Base-by-base conservation (phyloP, 140 eudicot species). In the Anethum foeniculum region DNA sequence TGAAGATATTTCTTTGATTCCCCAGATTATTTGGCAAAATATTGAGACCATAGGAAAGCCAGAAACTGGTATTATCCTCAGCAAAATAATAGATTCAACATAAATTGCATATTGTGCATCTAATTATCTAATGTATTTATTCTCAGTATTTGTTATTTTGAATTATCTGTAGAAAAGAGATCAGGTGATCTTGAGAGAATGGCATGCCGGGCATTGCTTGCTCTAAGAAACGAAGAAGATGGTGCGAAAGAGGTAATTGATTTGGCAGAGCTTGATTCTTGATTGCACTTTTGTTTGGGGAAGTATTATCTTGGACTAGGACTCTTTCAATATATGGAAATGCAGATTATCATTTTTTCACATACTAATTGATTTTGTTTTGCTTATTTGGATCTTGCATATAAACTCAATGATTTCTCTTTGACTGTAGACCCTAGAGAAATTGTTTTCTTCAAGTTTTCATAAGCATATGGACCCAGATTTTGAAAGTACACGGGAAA, bases 1-100 rank as follows among this genome's bases (percentile, higher is more conserved):
- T 87, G 99, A 94, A 89, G 97, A 94, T 84, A 82, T 94, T 80
- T 77, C 83, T 79, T 74, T 88, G 77, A 87, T 94, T 84, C 97
- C 99, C 56, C 89, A 90, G 81, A 85, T 30, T 83, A 87, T 94
- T 80, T 94, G 99, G 99, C 86, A 82, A 80, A 90, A 83, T 84
- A 88, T 94, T 82, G 95, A 94, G 87, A 83, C 85, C 82, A 71
- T 94, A 79, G 98, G 90, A 75, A 82, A 71, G 85, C 88, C 89
- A 77, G 83, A 82, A 83, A 79, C 82, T 72, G 97, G 95, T 92
- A 92, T 46, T 30, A 41, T 79, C 65, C 49, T 79, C 76, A 25
- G 14, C 10, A 34, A 34, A 8, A 62, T 60, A 18, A n/a, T 58
- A 32, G 44, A 39, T 18, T 2, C 25, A 38, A 30, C 10, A 39